Evolutionary conservation across 129 eudicot species (phyloP).

Genomic region (Kitagawia praeruptora): DNA sequence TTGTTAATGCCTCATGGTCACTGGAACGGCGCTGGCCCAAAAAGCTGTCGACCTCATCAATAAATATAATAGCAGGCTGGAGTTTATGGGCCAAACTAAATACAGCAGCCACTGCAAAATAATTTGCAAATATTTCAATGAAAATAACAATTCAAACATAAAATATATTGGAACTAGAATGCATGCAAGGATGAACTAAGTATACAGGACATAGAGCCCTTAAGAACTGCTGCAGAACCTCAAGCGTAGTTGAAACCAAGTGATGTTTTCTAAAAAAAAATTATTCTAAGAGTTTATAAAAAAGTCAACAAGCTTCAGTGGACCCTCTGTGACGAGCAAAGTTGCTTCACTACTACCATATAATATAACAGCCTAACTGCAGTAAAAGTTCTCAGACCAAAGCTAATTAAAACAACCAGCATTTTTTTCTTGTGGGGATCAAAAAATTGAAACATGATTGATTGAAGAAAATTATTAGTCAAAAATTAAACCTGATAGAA

Average conservation of each 20-base stretch:
- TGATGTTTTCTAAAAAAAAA: background rate
- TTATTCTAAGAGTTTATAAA: background rate
- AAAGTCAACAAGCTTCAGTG: background rate
- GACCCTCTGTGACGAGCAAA: background rate
- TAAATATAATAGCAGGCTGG: slow-evolving; percentile 64
- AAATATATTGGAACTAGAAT: background rate
- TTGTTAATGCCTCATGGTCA: slow-evolving; percentile 51
- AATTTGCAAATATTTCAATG: background rate
- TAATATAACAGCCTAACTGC: background rate
- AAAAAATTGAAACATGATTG: background rate
- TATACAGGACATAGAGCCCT: background rate
- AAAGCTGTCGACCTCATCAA: slow-evolving; percentile 65
- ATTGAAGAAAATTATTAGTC: background rate
- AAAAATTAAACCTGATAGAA: background rate
- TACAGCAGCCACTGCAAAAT: slow-evolving; percentile 59
- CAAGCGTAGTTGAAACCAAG: background rate
- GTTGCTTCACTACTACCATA: background rate
- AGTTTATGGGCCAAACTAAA: slow-evolving; percentile 59
- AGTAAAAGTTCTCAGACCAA: background rate
- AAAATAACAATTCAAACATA: background rate
- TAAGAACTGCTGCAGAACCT: background rate
- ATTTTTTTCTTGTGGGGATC: background rate
- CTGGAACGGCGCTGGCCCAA: slow-evolving; percentile 57
- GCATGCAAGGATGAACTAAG: background rate
- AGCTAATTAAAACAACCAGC: background rate